These are phyloP conservation scores for Diaporthe humulicola DNA, from an alignment of 2,329 filamentous ascomycete genomes.

Conservation along the genomic window DNA sequence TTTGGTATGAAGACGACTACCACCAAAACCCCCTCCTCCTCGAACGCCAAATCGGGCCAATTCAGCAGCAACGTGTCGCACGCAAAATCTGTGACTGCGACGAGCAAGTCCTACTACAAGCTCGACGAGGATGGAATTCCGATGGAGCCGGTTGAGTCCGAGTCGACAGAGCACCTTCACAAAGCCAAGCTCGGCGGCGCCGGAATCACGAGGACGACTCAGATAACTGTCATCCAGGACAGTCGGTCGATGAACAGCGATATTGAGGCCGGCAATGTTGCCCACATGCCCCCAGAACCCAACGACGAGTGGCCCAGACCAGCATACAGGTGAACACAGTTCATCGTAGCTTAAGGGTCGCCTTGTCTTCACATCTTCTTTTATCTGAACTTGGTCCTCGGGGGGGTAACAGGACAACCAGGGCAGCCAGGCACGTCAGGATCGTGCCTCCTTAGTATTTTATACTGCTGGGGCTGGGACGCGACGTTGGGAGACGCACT, in stretches of 20 bases:
- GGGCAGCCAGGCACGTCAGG: not conserved
- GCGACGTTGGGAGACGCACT: not conserved
- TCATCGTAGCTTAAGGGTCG: not conserved
- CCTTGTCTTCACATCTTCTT: not conserved
- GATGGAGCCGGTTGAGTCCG: conserved; percentile 4
- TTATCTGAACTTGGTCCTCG: not conserved
- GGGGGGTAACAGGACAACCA: not conserved
- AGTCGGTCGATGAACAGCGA: conserved; percentile 9
- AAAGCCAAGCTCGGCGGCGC: not conserved
- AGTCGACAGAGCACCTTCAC: conserved; percentile 27
- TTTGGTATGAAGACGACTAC: conserved; percentile 40
- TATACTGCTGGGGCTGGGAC: not conserved
- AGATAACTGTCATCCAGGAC: conserved; percentile 11
- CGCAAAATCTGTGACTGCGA: not conserved
- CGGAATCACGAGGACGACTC: conserved; percentile 33
- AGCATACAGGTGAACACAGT: not conserved
- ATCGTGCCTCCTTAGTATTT: not conserved
- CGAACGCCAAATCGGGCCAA: not conserved
- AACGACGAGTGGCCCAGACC: conserved; percentile 19
- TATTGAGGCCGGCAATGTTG: not conserved
- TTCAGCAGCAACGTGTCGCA: conserved; percentile 1
- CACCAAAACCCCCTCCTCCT: not conserved
- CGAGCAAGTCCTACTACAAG: conserved; percentile 35
- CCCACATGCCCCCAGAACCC: not conserved
- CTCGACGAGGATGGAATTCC: conserved; percentile 35